Percentiles rank a stretch among this genome's conserved stretches.
Evolutionary conservation across 129 eudicot genomes (phyloP).

Genomic region (Chrysanthemum lavandulifolium): DNA sequence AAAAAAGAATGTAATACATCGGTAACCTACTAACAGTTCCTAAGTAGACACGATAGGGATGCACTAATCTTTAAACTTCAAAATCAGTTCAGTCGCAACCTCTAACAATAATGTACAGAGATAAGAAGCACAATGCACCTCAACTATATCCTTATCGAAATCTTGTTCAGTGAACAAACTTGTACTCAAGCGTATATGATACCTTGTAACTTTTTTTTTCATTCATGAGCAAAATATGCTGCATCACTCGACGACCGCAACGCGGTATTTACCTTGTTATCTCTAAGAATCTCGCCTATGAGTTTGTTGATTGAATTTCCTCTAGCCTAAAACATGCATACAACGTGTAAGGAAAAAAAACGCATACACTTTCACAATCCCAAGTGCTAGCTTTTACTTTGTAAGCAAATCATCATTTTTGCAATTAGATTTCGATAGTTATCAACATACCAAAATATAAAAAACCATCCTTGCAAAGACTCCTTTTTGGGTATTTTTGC

Average conservation of each 20-base stretch:
- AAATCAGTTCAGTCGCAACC: constrained; percentile 9
- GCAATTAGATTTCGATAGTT: no score
- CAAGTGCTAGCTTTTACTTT: neutral
- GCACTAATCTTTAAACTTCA: neutral
- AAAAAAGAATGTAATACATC: no score
- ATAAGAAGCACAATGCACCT: neutral
- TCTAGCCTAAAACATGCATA: constrained; percentile 42
- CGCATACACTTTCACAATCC: no score
- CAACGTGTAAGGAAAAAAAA: neutral
- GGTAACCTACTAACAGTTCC: neutral
- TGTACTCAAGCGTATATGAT: no score
- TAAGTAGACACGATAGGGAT: neutral
- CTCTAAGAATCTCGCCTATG: constrained; percentile 41
- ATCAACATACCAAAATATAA: neutral
- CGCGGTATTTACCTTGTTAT: constrained; percentile 13
- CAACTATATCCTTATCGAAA: constrained; percentile 6
- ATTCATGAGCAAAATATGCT: neutral
- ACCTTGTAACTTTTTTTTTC: no score
- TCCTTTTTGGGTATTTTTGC: no score
- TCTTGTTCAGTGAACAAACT: neutral
- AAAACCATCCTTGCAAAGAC: neutral
- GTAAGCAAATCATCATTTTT: neutral
- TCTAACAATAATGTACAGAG: neutral
- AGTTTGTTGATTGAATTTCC: constrained; percentile 56
- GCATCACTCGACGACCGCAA: constrained; percentile 2